Percentiles rank a stretch among this genome's conserved stretches.
phyloP scores from a whole-genome alignment of 1,284 basidiomycete genomes.

The Cystobasidium slooffiae region DNA sequence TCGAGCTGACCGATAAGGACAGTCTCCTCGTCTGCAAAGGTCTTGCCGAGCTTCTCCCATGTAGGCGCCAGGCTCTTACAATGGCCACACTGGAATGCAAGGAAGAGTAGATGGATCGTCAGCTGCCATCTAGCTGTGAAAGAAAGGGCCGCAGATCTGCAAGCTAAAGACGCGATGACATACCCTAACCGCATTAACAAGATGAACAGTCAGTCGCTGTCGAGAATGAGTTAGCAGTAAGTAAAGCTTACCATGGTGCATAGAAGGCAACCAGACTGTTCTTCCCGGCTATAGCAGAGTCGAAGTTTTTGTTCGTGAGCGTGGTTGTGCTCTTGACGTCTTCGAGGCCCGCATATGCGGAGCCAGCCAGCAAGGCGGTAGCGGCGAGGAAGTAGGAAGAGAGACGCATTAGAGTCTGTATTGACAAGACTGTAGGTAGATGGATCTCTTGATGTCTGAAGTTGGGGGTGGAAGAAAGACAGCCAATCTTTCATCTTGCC shows the following conservation, averaged over 20 bases:
- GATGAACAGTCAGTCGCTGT: no score
- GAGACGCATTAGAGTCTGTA: constrained; percentile 22
- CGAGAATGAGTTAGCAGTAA: no score
- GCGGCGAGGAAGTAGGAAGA: constrained; percentile 21
- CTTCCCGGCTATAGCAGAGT: constrained; percentile 59
- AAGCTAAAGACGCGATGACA: no score
- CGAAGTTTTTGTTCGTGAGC: constrained; percentile 75
- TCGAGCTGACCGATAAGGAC: constrained; percentile 89
- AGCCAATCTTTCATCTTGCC: not conserved
- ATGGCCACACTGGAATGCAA: constrained; percentile 1
- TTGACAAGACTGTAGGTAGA: no score
- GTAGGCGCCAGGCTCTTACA: no score
- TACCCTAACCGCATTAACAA: no score
- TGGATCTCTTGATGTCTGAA: not conserved
- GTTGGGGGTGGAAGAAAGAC: not conserved
- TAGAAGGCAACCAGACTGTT: constrained; percentile 51
- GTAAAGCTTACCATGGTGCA: constrained; percentile 52
- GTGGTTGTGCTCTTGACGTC: constrained; percentile 66
- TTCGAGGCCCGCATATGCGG: constrained; percentile 65
- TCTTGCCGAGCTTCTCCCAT: constrained; percentile 79
- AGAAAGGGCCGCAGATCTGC: no score
- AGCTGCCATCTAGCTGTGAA: no score
- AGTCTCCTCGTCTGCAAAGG: constrained; percentile 76
- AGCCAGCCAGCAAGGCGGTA: constrained; percentile 19
- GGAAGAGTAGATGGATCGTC: not conserved